Evolutionary conservation across 1,139 yeast genomes (phyloP).

Genomic region (Taphrina communis): DNA sequence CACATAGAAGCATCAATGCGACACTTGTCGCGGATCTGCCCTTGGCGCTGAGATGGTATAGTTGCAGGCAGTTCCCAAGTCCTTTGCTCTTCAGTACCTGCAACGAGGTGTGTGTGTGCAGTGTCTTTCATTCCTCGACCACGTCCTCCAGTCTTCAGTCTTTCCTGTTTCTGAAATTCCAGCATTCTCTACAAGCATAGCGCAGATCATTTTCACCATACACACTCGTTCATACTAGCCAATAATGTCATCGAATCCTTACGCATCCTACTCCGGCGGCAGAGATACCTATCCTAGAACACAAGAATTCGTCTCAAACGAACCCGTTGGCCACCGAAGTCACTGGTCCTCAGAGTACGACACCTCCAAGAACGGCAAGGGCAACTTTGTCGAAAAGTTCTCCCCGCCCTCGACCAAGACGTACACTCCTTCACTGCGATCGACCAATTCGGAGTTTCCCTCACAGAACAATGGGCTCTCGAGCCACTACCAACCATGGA

Average conservation of each 20-base stretch:
- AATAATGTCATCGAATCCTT: conserved; percentile 24
- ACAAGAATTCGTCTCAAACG: neutral
- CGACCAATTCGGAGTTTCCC: conserved; percentile 9
- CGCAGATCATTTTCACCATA: neutral
- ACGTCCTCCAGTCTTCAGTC: neutral
- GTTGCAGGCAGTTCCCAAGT: neutral
- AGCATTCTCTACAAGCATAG: conserved; percentile 18
- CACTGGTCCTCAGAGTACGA: conserved; percentile 22
- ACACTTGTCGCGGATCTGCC: neutral
- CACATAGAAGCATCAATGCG: neutral
- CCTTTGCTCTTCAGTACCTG: neutral
- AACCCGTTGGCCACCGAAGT: conserved; percentile 1
- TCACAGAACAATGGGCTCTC: conserved; percentile 5
- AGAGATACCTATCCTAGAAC: neutral
- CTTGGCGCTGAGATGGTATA: neutral
- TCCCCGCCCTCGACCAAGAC: conserved; percentile 20
- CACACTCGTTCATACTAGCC: too few relatives aligned
- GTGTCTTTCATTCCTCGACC: neutral
- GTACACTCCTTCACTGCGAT: conserved; percentile 13
- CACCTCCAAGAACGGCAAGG: conserved; percentile 3
- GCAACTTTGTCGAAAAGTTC: conserved; percentile 27
- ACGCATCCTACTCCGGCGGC: neutral
- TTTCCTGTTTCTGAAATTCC: neutral
- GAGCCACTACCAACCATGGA: conserved; percentile 14
- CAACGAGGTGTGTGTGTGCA: neutral